Base-by-base conservation (phyloP, 257 asterid genomes). In the Sherardia arvensis region DNA sequence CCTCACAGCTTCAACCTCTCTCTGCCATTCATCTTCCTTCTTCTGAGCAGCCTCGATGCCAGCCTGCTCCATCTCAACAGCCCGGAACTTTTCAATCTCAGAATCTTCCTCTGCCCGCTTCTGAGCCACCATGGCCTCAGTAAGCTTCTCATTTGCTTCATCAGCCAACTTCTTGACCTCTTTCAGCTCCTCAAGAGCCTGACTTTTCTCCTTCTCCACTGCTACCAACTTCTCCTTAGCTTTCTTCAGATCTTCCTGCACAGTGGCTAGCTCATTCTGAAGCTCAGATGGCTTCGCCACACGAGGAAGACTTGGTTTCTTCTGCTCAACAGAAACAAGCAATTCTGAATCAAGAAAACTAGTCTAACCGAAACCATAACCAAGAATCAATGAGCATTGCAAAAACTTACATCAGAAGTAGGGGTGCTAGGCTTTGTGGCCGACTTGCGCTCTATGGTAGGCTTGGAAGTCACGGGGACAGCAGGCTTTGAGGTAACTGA, bases 1-100 rank as follows among this genome's bases (percentile, higher is more conserved):
- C 73, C 84, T 82, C 74, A 87, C 84, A 58, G 80, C 77, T 73
- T 89, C 99, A 20, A 90, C 77, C 77, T 87, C 96, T 65, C 76
- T 84, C 81, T 74, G 66, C 90, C 94, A 80, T 73, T 93, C 94
- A 40, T 81, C 95, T 65, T 87, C 95, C 75, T 87, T 90, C 84
- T 71, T 85, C 74, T 85, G 91, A 70, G 84, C 76, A 32, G 90
- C 83, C 76, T 93, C 97, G 25, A 93, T 90, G 66, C 95, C 90
- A 18, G 88, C 88, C 72, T 93, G 96, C 74, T 92, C 96, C 88
- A 90, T 74, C 80, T 93, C 97, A 58, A 90, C 80, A 20, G 95
- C 91, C 55, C 90, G 82, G 61, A 93, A 93, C 69, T 80, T 90
- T 70, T 93, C 97, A 32, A 93, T 83, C 81, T 93, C 99, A 3